Conservation (phyloP, 2,329 filamentous ascomycete species). For the Nemania diffusa region DNA sequence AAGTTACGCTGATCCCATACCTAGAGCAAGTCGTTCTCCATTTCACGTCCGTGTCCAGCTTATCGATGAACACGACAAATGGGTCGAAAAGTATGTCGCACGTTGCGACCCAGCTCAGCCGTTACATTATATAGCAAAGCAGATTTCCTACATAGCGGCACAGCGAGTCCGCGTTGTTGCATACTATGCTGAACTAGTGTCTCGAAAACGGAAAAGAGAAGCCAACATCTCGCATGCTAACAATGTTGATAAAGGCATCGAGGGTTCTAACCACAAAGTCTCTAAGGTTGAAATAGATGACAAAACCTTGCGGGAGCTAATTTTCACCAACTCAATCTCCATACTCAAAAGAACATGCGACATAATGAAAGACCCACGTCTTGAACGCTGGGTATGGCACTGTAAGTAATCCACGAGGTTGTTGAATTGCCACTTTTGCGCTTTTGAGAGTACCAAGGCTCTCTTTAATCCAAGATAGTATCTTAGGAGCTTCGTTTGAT, state of each 20-base stretch:
- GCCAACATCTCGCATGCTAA: not conserved
- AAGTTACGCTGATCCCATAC: slow-evolving; percentile 17
- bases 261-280: not conserved
- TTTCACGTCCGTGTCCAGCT: slow-evolving; percentile 25
- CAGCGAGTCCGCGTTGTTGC: slow-evolving; percentile 21
- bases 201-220: slow-evolving; percentile 26
- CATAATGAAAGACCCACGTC: slow-evolving; percentile 31
- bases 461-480: not conserved
- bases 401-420: not conserved
- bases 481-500: not conserved
- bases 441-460: not conserved
- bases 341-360: slow-evolving; percentile 25
- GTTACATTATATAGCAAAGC: slow-evolving; percentile 20
- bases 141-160: slow-evolving; percentile 30
- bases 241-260: not conserved
- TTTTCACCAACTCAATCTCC: slow-evolving; percentile 22
- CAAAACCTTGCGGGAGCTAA: slow-evolving; percentile 25
- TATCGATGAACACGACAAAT: slow-evolving; percentile 35
- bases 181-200: slow-evolving; percentile 30
- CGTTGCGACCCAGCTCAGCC: slow-evolving; percentile 29
- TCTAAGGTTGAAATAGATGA: slow-evolving; percentile 18
- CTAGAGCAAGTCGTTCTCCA: slow-evolving; percentile 24
- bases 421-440: not conserved
- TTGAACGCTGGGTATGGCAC: slow-evolving; percentile 33
- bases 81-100: slow-evolving; percentile 29